Base-by-base conservation (phyloP, 768 basidiomycete genomes). In the Tricholoma sp. region DNA sequence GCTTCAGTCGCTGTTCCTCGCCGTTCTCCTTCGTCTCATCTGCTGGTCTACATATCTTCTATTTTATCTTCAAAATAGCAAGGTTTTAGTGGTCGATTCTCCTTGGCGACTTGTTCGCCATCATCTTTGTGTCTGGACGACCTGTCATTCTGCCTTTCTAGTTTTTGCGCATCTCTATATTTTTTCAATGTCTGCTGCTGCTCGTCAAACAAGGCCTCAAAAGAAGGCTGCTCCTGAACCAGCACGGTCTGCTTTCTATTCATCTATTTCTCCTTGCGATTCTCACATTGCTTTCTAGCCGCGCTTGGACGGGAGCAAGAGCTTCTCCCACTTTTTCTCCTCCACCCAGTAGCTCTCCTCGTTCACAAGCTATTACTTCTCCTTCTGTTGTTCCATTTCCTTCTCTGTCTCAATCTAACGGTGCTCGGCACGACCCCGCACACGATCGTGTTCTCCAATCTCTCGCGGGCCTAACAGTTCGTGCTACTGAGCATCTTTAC, bases 241-340 rank as follows among this genome's bases (percentile, higher is more conserved):
- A 73, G 78, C 83, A 76, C 73, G 73, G 83, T 82, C 61, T 65
- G 70, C 66, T 29, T 10, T 24, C 20, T 37, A 54, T 41, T 51
- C 55, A 39, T 49, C 55, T 17, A 49, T 54, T 49, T 59, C 55
- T 59, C 51, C 52, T 62, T 50, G 52, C 56, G 57, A 53, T 55
- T 57, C n/a, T 44, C 62, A 59, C 80, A 74, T 59, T 73, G 75
- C 24, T 56, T 34, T 18, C 34, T 28, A 72, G 68, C 56, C 73
- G 75, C 59, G 86, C 88, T 29, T 91, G 89, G 89, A 71, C 80
- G 62, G 82, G 81, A 53, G 71, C 85, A 53, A 83, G 88, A 55
- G 76, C 84, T 55, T 87, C 88, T 51, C 84, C 88, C 15, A 86
- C 86, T 2, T 89, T 84, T 71, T 85, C 86, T 57, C 80, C 87